Percentiles rank a stretch among this genome's conserved stretches.
Evolutionary conservation across 106 monocot species (phyloP).

Genomic region (Dendrobium nobile): DNA sequence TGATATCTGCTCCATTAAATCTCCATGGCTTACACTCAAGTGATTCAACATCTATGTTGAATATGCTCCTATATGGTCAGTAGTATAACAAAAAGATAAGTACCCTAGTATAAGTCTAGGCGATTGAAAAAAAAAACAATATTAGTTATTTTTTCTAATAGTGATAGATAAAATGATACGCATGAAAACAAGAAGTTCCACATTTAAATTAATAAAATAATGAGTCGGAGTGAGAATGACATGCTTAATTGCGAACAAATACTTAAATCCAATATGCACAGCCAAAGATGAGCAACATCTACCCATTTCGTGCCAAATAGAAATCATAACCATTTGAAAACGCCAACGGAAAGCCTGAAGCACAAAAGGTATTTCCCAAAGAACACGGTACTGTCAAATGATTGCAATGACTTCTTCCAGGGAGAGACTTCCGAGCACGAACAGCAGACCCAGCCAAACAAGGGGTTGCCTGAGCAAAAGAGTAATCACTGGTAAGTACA

Average conservation of each 20-base stretch:
- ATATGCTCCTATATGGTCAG: constrained; percentile 33
- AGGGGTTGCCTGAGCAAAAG: neutral
- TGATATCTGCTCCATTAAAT: constrained; percentile 37
- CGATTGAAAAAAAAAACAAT: neutral
- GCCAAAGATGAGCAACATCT: neutral
- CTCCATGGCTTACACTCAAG: constrained; percentile 61
- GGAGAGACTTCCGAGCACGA: neutral
- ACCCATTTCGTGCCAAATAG: constrained; percentile 8
- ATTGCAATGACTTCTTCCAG: neutral
- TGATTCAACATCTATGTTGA: constrained; percentile 53
- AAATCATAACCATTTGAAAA: constrained; percentile 6
- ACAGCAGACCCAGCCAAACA: neutral
- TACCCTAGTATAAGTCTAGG: neutral
- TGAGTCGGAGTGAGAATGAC: neutral
- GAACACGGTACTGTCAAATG: neutral
- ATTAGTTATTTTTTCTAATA: neutral
- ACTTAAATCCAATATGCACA: neutral
- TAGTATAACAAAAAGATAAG: neutral
- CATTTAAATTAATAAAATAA: neutral
- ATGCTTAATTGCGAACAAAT: neutral
- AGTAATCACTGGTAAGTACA: neutral
- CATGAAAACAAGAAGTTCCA: neutral
- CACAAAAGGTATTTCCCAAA: neutral
- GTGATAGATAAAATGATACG: neutral
- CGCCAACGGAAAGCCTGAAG: neutral